These are phyloP conservation scores for Coniochaeta sp. DNA, from an alignment of 2,329 filamentous ascomycete genomes.

Conservation along the genomic window DNA sequence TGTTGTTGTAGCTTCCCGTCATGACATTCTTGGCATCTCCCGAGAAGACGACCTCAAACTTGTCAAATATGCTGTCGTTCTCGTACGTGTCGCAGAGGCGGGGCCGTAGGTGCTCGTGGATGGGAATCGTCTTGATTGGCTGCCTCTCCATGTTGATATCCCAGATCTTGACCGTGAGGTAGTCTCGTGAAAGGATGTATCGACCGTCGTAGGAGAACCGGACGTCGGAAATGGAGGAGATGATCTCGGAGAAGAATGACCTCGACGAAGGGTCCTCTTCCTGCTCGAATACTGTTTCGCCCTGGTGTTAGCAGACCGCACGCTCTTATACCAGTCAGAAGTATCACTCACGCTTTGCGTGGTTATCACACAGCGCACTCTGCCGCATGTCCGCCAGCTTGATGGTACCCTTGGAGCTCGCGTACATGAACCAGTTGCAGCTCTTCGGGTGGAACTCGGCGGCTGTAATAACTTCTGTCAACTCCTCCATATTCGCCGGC, in stretches of 20 bases:
- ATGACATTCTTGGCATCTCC: constrained; percentile 98
- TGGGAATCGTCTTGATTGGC: constrained; percentile 96
- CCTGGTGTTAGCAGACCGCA: constrained; percentile 7
- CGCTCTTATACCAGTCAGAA: background rate
- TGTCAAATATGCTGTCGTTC: constrained; percentile 99
- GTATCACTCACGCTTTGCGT: constrained; percentile 73
- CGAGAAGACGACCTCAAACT: constrained; percentile 98
- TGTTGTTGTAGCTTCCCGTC: constrained; percentile 99
- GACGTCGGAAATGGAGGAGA: constrained; percentile 97
- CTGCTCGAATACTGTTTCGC: constrained; percentile 83
- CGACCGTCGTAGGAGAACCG: constrained; percentile 94
- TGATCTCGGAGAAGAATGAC: constrained; percentile 99
- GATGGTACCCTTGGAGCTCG: constrained; percentile 97
- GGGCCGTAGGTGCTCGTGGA: constrained; percentile 92
- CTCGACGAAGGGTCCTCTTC: constrained; percentile 95
- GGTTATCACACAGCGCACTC: constrained; percentile 90
- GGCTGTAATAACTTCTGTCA: constrained; percentile 97
- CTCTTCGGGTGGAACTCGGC: constrained; percentile 95
- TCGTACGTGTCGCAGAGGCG: constrained; percentile 97
- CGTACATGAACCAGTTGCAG: constrained; percentile 99
- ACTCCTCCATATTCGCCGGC: constrained; percentile 98
- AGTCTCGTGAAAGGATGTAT: constrained; percentile 96
- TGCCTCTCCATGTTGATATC: constrained; percentile 99
- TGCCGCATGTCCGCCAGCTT: constrained; percentile 98
- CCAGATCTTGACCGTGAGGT: constrained; percentile 99